These are phyloP conservation scores for Adansonia grandidieri DNA, from an alignment of 441 rosid species.

Conservation along the genomic window DNA sequence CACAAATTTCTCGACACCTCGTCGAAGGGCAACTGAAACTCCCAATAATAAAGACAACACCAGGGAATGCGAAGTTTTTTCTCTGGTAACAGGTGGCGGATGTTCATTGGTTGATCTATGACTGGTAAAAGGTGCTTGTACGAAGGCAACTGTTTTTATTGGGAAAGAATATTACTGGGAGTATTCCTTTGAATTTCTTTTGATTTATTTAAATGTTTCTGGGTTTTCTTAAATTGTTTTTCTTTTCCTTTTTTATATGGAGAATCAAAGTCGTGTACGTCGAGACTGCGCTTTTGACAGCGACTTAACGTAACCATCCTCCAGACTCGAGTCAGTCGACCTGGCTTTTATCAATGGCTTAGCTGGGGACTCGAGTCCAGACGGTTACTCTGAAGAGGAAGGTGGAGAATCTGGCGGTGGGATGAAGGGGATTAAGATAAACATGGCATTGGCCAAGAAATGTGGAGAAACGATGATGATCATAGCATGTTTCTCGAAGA, in stretches of 20 bases:
- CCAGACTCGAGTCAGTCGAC: conserved; percentile 28
- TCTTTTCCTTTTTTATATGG: neutral
- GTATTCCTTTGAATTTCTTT: neutral
- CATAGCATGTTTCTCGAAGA: neutral
- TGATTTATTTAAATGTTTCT: neutral
- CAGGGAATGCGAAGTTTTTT: conserved; percentile 21
- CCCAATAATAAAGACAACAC: conserved; percentile 21
- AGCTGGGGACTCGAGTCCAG: neutral
- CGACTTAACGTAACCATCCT: conserved; percentile 22
- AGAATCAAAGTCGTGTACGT: conserved; percentile 40
- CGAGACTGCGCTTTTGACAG: conserved; percentile 22
- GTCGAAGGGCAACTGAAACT: neutral
- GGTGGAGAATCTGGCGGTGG: no score
- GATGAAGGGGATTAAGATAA: neutral
- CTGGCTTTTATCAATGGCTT: conserved; percentile 26
- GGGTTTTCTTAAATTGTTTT: no score
- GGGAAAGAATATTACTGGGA: neutral
- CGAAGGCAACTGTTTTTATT: conserved; percentile 30
- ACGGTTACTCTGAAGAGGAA: neutral
- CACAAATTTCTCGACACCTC: conserved; percentile 36
- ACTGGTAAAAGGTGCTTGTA: conserved; percentile 40
- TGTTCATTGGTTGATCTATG: conserved; percentile 30
- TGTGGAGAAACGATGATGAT: neutral
- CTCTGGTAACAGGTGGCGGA: conserved; percentile 36
- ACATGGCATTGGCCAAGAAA: neutral